phyloP scores from a whole-genome alignment of 768 basidiomycete species.

The Suillus sp. region DNA sequence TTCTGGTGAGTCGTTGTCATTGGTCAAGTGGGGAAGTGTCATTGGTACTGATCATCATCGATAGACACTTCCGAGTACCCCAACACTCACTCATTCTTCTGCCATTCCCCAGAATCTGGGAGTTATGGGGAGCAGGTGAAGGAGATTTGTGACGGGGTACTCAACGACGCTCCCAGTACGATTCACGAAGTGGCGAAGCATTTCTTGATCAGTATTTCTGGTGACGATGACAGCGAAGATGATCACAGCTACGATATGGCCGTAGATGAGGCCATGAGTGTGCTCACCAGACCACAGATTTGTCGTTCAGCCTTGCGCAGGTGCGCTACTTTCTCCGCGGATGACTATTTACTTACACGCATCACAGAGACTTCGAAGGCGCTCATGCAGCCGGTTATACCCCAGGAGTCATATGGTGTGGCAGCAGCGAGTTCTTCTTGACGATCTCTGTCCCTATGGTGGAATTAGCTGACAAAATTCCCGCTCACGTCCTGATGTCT shows the following conservation, averaged over 20 bases:
- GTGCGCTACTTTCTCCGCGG: conserved; percentile 11
- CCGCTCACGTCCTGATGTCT: conserved; percentile 67
- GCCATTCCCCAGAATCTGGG: conserved; percentile 50
- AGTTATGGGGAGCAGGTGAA: conserved; percentile 42
- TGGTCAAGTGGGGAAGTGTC: background rate
- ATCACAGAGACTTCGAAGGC: conserved; percentile 57
- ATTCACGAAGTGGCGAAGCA: conserved; percentile 48
- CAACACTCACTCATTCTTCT: conserved; percentile 54
- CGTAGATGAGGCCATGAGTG: conserved; percentile 22
- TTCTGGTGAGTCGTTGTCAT: conserved; percentile 44
- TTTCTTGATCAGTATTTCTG: conserved; percentile 36
- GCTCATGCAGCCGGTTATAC: conserved; percentile 57
- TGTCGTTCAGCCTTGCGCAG: conserved; percentile 6
- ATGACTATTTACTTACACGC: background rate
- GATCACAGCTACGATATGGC: conserved; percentile 28
- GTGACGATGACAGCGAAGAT: conserved; percentile 41
- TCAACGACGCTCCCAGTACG: conserved; percentile 42
- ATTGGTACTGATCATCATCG: background rate
- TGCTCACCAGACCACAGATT: background rate
- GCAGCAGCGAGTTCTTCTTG: conserved; percentile 52
- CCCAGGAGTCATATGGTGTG: conserved; percentile 59
- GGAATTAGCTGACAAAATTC: conserved; percentile 50
- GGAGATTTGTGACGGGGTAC: conserved; percentile 46
- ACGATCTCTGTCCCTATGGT: conserved; percentile 61
- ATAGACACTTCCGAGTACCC: conserved; percentile 72